These are phyloP conservation scores for Plasmopara halstedii DNA, from an alignment of 352 stramenopile genomes.

Conservation along the genomic window DNA sequence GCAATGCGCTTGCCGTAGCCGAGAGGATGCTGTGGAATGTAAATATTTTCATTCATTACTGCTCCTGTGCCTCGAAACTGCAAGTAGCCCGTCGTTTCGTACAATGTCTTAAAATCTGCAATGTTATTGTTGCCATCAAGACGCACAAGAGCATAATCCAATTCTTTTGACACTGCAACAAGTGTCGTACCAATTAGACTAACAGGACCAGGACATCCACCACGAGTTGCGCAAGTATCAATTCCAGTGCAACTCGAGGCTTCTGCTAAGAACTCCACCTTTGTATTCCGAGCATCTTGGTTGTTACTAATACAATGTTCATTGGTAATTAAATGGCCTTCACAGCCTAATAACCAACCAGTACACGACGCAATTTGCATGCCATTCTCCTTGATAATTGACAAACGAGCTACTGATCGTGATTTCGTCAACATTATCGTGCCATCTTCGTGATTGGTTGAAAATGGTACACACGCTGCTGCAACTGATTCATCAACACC, in stretches of 20 bases:
- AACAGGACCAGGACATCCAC: conserved; percentile 36
- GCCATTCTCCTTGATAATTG: conserved; percentile 54
- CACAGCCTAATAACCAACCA: conserved; percentile 62
- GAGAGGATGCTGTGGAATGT: conserved; percentile 62
- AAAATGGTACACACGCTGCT: conserved; percentile 43
- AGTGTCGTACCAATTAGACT: conserved; percentile 34
- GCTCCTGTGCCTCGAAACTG: conserved; percentile 45
- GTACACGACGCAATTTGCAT: conserved; percentile 62
- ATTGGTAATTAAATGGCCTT: conserved; percentile 74
- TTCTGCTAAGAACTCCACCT: conserved; percentile 62
- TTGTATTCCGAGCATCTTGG: conserved; percentile 60
- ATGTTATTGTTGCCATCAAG: conserved; percentile 21
- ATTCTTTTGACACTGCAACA: conserved; percentile 42
- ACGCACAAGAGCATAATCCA: conserved; percentile 60
- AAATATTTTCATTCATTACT: conserved; percentile 46
- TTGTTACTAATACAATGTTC: conserved; percentile 62
- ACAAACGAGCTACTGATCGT: conserved; percentile 46
- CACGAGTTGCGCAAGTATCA: conserved; percentile 31
- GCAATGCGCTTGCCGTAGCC: conserved; percentile 57
- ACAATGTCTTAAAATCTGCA: conserved; percentile 22
- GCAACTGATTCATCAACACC: conserved; percentile 59
- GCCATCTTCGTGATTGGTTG: conserved; percentile 16
- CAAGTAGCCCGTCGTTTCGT: conserved; percentile 43
- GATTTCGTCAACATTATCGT: conserved; percentile 38
- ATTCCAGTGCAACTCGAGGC: conserved; percentile 33